Evolutionary conservation across 2,329 filamentous ascomycete species (phyloP).

Genomic region (Knufia fluminis): DNA sequence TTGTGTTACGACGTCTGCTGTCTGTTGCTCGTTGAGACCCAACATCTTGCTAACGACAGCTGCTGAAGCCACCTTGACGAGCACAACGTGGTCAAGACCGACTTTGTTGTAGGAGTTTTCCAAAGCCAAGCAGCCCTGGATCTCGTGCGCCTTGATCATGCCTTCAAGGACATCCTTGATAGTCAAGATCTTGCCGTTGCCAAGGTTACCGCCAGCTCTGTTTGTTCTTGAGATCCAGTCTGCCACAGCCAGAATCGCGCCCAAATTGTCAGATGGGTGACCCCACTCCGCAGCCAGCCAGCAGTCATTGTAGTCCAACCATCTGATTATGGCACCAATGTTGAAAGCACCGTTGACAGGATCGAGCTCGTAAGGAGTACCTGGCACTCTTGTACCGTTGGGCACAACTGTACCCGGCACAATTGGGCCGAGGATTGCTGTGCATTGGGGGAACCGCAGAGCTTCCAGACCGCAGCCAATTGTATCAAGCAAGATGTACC

Average conservation of each 20-base stretch:
- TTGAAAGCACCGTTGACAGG: conserved; percentile 96
- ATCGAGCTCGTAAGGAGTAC: conserved; percentile 88
- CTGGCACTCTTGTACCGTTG: conserved; percentile 82
- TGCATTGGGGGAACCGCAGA: conserved; percentile 89
- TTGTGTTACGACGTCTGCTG: conserved; percentile 89
- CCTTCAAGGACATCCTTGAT: conserved; percentile 85
- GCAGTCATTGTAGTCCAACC: conserved; percentile 99
- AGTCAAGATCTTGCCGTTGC: conserved; percentile 69
- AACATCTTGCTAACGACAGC: conserved; percentile 95
- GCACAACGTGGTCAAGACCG: conserved; percentile 90
- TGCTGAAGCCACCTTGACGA: conserved; percentile 94
- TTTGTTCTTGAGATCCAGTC: conserved; percentile 97
- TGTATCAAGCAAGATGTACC: conserved; percentile 94
- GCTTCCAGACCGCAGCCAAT: conserved; percentile 94
- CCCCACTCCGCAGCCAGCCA: conserved; percentile 99
- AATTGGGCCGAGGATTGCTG: conserved; percentile 84
- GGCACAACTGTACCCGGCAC: conserved; percentile 86
- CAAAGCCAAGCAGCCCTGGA: conserved; percentile 91
- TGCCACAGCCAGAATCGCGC: conserved; percentile 89
- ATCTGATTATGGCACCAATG: conserved; percentile 97
- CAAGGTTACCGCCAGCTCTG: conserved; percentile 67
- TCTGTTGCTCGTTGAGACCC: conserved; percentile 79
- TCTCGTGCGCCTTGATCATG: conserved; percentile 99
- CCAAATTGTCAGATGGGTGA: conserved; percentile 95
- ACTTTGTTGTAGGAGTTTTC: conserved; percentile 99